Percentiles rank a stretch among this genome's conserved stretches.
These are phyloP conservation scores for Zygnema circumcarinatum DNA, from an alignment of 139 green algal species.

Conservation along the genomic window DNA sequence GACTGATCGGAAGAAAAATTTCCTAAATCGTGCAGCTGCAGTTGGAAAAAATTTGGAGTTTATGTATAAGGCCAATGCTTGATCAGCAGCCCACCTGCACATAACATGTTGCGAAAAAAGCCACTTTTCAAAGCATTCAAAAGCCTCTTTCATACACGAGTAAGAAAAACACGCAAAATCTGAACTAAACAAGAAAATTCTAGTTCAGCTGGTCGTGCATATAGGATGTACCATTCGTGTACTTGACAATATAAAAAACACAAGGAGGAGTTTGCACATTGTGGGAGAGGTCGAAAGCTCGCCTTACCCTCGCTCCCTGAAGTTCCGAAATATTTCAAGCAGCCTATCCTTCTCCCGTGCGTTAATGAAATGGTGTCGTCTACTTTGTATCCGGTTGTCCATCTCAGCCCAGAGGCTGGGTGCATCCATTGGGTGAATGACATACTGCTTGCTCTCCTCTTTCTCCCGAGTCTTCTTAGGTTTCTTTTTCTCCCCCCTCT, in stretches of 20 bases:
- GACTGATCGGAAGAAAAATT: constrained; percentile 41
- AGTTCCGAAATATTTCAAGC: neutral
- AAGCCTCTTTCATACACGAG: too few species aligned
- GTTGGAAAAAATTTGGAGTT: constrained; percentile 48
- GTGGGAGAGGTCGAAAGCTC: too few species aligned
- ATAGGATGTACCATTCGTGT: too few species aligned
- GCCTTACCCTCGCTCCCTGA: neutral
- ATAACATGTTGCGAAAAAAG: too few species aligned
- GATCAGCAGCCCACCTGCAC: constrained; percentile 53
- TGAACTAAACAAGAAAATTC: too few species aligned
- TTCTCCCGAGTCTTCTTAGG: neutral
- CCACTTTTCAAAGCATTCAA: too few species aligned
- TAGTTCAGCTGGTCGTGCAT: too few species aligned
- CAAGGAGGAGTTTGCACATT: too few species aligned
- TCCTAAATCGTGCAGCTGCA: constrained; percentile 37
- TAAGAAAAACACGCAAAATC: too few species aligned
- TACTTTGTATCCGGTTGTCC: neutral
- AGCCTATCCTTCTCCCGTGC: neutral
- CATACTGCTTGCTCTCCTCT: neutral
- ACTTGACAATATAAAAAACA: too few species aligned
- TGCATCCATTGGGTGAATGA: neutral
- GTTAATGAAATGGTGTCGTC: neutral
- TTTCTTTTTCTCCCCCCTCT: neutral
- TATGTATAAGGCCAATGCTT: constrained; percentile 55
- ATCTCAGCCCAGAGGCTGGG: neutral